Evolutionary conservation across 2,329 filamentous ascomycete species (phyloP).

Genomic region (Mariannaea elegans): DNA sequence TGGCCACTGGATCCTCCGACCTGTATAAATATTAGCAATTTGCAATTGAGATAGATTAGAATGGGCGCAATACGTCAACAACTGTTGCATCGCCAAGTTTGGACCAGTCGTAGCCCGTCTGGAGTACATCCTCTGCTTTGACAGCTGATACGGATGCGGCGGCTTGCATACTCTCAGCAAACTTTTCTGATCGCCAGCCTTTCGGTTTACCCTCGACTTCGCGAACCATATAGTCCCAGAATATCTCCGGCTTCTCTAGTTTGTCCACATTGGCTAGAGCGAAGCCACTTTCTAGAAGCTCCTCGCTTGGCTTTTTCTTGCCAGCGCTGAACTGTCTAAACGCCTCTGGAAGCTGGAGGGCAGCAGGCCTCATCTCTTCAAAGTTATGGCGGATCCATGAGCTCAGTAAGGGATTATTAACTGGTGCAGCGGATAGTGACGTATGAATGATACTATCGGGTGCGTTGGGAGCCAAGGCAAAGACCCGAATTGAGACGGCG

Average conservation of each 20-base stretch:
- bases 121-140: constrained; percentile 21
- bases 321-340: constrained; percentile 43
- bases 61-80: constrained; percentile 35
- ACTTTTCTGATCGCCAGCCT: constrained; percentile 20
- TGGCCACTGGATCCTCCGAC: constrained; percentile 40
- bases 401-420: constrained; percentile 37
- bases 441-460: constrained; percentile 43
- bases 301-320: constrained; percentile 41
- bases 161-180: constrained; percentile 29
- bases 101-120: constrained; percentile 33
- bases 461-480: constrained; percentile 23
- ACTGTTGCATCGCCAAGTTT: constrained; percentile 35
- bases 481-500: constrained; percentile 49
- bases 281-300: constrained; percentile 46
- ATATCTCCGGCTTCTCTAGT: constrained; percentile 8
- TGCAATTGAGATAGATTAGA: neutral
- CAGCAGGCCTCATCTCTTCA: constrained; percentile 45
- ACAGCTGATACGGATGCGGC: constrained; percentile 4
- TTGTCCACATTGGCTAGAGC: constrained; percentile 36
- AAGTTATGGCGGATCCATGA: constrained; percentile 43
- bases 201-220: constrained; percentile 29
- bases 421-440: constrained; percentile 46
- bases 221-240: constrained; percentile 25
- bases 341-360: constrained; percentile 37
- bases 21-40: constrained; percentile 18